Base-by-base conservation (phyloP, 768 basidiomycete species). In the Trametes cubensis region DNA sequence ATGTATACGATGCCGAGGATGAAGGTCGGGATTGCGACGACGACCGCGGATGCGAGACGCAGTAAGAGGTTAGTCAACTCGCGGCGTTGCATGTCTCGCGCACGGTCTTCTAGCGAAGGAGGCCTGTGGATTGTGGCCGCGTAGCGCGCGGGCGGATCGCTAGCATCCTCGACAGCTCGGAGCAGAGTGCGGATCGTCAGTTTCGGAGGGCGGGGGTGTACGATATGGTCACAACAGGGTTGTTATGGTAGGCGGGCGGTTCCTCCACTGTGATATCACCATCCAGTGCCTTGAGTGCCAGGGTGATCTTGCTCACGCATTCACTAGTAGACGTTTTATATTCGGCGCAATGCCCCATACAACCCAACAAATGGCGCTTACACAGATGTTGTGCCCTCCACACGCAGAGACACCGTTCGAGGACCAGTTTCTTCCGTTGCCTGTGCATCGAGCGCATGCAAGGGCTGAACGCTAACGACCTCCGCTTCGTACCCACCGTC, bases 1-100 rank as follows among this genome's bases (percentile, higher is more conserved):
- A 89, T 90, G 67, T 84, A 90, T 11, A 92, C 85, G 55, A 94
- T 82, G 1, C 83, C 88, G 62, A 94, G 84, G 61, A 94, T 76
- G 72, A 95, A 89, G 0, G 90, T 86, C 0, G 92, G 92, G 45
- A 94, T 81, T 21, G 89, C 85, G 46, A 85, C 75, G 40, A 88
- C 49, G 21, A 88, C 65, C 1, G 89, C 78, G 55, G 88, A 79
- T 14, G 83, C 26, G 5, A 91, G 80, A 40, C 87, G 85, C 6
- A 64, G 64, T 10, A 90, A 77, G 2, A 92, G 74, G 0, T 72
- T 67, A 3, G 72, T 74, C 60, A 80, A 83, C 70, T 93, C 92
- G 18, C 70, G 79, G 20, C 71, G 71, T 62, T 87, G 89, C 74
- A 89, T 83, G 23, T 68, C 66, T 18, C 78, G 80, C 8, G 87